phyloP scores from a whole-genome alignment of 2,329 filamentous ascomycete species.

The Bipolaris zeicola region DNA sequence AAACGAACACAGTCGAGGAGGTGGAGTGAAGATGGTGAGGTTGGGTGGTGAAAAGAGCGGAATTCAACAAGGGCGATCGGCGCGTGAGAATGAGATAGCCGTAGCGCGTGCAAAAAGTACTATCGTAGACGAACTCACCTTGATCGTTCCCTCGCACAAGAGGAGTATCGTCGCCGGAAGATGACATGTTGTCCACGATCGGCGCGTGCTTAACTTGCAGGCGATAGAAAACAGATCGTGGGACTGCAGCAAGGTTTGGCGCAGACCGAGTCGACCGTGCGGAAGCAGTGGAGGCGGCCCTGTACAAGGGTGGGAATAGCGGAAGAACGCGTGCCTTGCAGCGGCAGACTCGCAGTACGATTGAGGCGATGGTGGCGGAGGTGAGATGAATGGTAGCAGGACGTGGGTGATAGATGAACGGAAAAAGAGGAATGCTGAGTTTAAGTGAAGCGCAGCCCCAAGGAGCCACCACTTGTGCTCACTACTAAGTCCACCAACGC shows the following conservation, averaged over 20 bases:
- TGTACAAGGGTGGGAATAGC: slow-evolving; percentile 20
- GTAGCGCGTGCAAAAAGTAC: slow-evolving; percentile 20
- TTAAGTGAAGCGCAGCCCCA: slow-evolving; percentile 35
- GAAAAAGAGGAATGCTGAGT: slow-evolving; percentile 39
- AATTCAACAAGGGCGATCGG: slow-evolving; percentile 19
- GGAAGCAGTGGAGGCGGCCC: slow-evolving; percentile 30
- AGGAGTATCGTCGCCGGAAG: slow-evolving; percentile 83
- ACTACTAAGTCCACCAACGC: slow-evolving; percentile 28
- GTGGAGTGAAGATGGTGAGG: slow-evolving; percentile 8
- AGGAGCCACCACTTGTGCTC: slow-evolving; percentile 28
- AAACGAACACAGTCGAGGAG: slow-evolving; percentile 6
- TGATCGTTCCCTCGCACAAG: slow-evolving; percentile 63
- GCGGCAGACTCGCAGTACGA: slow-evolving; percentile 23
- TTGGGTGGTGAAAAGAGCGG: slow-evolving; percentile 19
- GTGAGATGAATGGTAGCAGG: slow-evolving; percentile 18
- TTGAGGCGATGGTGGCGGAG: slow-evolving; percentile 22
- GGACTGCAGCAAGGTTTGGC: slow-evolving; percentile 39
- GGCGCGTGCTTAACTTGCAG: slow-evolving; percentile 28
- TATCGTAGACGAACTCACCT: slow-evolving; percentile 59
- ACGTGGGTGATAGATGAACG: slow-evolving; percentile 22
- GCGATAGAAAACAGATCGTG: slow-evolving; percentile 31
- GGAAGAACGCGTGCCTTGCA: slow-evolving; percentile 22
- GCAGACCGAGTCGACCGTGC: slow-evolving; percentile 32
- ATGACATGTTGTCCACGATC: slow-evolving; percentile 56
- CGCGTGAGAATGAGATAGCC: slow-evolving; percentile 29